A percentile compares a stretch with the other conserved stretches of the same genome.
Conservation (phyloP, 768 basidiomycete genomes). For the Kwoniella mangroviensis region DNA sequence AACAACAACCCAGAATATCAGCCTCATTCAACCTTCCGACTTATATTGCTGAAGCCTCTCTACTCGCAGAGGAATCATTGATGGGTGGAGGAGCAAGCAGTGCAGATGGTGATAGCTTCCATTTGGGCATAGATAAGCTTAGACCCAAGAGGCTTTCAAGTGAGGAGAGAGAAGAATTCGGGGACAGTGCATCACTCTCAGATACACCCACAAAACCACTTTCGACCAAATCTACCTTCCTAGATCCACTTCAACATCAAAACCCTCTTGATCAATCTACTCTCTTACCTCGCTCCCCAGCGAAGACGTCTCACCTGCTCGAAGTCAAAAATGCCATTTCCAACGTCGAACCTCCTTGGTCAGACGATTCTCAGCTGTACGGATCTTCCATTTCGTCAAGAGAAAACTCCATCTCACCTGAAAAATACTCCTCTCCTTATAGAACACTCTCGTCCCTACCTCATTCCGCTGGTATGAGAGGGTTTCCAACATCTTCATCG, state of each 20-base stretch:
- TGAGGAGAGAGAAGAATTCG: no score
- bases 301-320: slow-evolving; percentile 19
- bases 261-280: slow-evolving; percentile 26
- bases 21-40: slow-evolving; percentile 23
- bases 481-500: slow-evolving; percentile 9
- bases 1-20: slow-evolving; percentile 14
- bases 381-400: slow-evolving; percentile 9
- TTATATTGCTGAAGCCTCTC: slow-evolving; percentile 17
- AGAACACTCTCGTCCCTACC: slow-evolving; percentile 1
- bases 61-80: slow-evolving; percentile 24
- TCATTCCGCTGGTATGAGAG: not conserved
- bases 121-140: slow-evolving; percentile 16
- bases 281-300: slow-evolving; percentile 26
- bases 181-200: no score
- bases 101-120: slow-evolving; percentile 20
- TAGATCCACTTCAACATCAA: not conserved
- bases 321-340: slow-evolving; percentile 20
- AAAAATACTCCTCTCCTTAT: not conserved
- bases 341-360: slow-evolving; percentile 26
- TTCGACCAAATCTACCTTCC: slow-evolving; percentile 1
- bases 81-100: slow-evolving; percentile 12
- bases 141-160: slow-evolving; percentile 5
- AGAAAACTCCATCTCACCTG: slow-evolving; percentile 12
- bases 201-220: not conserved
- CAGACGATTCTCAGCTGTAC: slow-evolving; percentile 8